Evolutionary conservation across 805 yeast species (phyloP), one percentile per base, ranked within the genome.

Genomic region (Yarrowia yakushimensis): DNA sequence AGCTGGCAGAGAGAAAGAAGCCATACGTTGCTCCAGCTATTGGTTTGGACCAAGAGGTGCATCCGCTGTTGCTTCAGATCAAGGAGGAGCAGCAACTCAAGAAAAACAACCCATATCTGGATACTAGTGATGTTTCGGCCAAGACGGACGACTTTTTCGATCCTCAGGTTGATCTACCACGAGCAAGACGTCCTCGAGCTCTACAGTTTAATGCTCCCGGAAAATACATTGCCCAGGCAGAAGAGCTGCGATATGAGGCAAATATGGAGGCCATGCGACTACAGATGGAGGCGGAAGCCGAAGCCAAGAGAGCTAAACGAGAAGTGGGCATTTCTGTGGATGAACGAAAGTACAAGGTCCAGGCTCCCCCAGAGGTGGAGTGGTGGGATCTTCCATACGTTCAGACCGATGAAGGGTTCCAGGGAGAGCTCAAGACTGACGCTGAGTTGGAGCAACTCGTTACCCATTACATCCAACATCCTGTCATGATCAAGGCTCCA

Each of bases 371-470:
- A 0, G 65, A 63, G 2, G 73, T 85, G 1, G 97, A 91, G 72
- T 90, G 97, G 97, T 93, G 97, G 97, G 97, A 93, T 74, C 71
- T 74, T 61, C 83, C 83, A 2, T 81, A 83, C 52, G 67, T 87
- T 1, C 74, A 74, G 36, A 77, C 73, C 60, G 79, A 23, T 67
- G 67, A 63, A 27, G 68, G 66, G 18, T 66, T 65, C 20, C 66
- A 66, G 22, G 65, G 63, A 4, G 60, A 37, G 28, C 46, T 30
- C 36, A 43, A 33, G 9, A 63, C 59, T 12, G 41, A 45, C 22
- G 48, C 42, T 4, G 66, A 63, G 23, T 77, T 76, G 17, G 71
- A 73, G 7, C 86, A 88, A 0, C 33, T 36, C 10, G 82, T 90
- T 1, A 80, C 92, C 0, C 70, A 79, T n/a, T 90, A 85, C 68